These are phyloP conservation scores for Panaeolus cyanescens DNA, from an alignment of 768 basidiomycete species.

Conservation along the genomic window DNA sequence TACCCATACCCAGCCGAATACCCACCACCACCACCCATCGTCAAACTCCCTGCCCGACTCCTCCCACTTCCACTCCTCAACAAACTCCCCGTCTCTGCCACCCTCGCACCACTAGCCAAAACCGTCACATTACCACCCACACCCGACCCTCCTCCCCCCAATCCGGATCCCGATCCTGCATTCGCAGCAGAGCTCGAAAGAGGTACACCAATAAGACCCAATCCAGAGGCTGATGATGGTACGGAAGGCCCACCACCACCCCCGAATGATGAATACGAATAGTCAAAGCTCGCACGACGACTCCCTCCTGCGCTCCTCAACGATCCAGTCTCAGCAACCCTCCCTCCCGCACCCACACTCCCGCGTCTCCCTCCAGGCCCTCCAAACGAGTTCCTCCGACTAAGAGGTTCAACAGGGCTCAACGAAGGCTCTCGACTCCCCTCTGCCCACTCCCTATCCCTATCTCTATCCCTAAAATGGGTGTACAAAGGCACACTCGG, in stretches of 20 bases:
- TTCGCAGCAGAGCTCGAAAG: background rate
- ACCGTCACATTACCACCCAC: slow-evolving; percentile 4
- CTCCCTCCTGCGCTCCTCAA: slow-evolving; percentile 26
- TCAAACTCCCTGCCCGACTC: slow-evolving; percentile 50
- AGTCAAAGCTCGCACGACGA: slow-evolving; percentile 54
- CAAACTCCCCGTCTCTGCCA: slow-evolving; percentile 61
- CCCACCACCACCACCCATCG: slow-evolving; percentile 18
- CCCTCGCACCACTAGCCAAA: slow-evolving; percentile 36
- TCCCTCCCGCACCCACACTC: slow-evolving; percentile 35
- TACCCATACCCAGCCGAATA: slow-evolving; percentile 5
- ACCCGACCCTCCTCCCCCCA: slow-evolving; percentile 33
- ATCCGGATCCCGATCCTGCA: background rate
- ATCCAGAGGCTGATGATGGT: too few species aligned
- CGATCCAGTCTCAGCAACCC: slow-evolving; percentile 61
- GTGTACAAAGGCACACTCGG: slow-evolving; percentile 42
- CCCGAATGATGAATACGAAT: background rate
- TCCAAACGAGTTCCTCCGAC: slow-evolving; percentile 52
- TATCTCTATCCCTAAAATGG: slow-evolving; percentile 33
- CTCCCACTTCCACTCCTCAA: slow-evolving; percentile 25
- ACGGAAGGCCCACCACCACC: too few species aligned
- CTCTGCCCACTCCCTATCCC: background rate
- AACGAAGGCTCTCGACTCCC: slow-evolving; percentile 43
- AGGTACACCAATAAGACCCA: too few species aligned
- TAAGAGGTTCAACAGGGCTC: slow-evolving; percentile 54
- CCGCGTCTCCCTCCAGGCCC: slow-evolving; percentile 27